Evolutionary conservation across 2,329 filamentous ascomycete species (phyloP).

Genomic region (Colletotrichum cordylinicola): DNA sequence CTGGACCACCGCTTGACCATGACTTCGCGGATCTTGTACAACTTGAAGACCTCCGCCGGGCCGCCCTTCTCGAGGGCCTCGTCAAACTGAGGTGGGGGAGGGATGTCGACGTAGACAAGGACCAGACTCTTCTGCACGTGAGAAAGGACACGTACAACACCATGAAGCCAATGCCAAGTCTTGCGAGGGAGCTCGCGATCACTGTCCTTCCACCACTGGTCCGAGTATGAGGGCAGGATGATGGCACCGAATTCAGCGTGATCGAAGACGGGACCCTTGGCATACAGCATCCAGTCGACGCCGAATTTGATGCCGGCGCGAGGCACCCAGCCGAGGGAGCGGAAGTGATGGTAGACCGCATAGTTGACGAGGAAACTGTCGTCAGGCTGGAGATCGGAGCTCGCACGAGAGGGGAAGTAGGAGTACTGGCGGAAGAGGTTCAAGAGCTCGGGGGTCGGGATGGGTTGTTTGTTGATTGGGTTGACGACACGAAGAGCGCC

Average conservation of each 20-base stretch:
- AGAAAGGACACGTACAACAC: constrained; percentile 85
- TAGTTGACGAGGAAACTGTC: constrained; percentile 89
- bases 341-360: constrained; percentile 92
- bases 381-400: constrained; percentile 66
- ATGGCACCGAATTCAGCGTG: constrained; percentile 93
- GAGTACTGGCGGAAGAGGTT: constrained; percentile 72
- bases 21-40: constrained; percentile 82
- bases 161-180: constrained; percentile 86
- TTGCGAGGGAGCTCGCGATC: constrained; percentile 54
- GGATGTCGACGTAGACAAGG: constrained; percentile 89
- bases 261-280: constrained; percentile 89
- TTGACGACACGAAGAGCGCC: constrained; percentile 73
- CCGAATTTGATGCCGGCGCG: constrained; percentile 94
- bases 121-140: constrained; percentile 92
- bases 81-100: constrained; percentile 63
- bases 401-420: constrained; percentile 65
- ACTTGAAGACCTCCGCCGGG: constrained; percentile 66
- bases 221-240: constrained; percentile 81
- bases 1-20: constrained; percentile 83
- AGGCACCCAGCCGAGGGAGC: constrained; percentile 93
- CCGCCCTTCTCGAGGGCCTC: constrained; percentile 52
- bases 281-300: constrained; percentile 93
- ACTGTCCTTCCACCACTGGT: constrained; percentile 72
- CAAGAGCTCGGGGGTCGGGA: constrained; percentile 65
- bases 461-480: constrained; percentile 44